Evolutionary conservation across 164 flowering plant species (phyloP), one percentile per base, ranked within the genome.

Genomic region (Piper longum): DNA sequence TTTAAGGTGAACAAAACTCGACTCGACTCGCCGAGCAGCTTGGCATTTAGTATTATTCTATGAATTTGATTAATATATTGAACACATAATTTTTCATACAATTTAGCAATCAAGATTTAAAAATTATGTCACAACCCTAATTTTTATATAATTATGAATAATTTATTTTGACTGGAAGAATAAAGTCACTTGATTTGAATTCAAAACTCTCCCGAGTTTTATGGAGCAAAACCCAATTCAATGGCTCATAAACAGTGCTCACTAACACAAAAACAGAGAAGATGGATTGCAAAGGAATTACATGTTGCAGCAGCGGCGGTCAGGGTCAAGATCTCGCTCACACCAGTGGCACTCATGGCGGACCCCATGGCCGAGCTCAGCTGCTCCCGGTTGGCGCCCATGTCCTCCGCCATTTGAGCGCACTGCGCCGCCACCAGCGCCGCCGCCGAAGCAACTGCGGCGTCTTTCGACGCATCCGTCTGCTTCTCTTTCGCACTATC

Each of bases 271-370:
- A 4, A 56, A 14, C 59, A 62, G 12, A 26, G 58, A 4, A 7
- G 52, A 18, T 48, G 9, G 11, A 48, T 2, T 5, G 11, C 9
- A 54, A 42, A 41, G 69, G n/a, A 2, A 44, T 11, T 80, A 92
- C 98, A 92, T 66, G 96, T 89, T 63, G 95, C 72, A 66, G 98
- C 98, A 13, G 96, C 86, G 54, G 98, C 93, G 1, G 98, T 86
- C 57, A 92, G 89, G 41, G 98, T 85, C 16, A 89, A 62, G 64
- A 92, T 79, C 55, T 92, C 98, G 59, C 80, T 75, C 9, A 88
- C 76, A 65, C 67, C 74, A 26, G 88, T 81, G 13, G 83, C 78
- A 12, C 69, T 75, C 83, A 84, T 78, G 74, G 98, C 98, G 0
- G 96, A 92, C 0, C 80, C 75, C 43, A 92, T 73, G 16, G 72